Evolutionary conservation across 768 basidiomycete species (phyloP), one percentile per base, ranked within the genome.

Genomic region (Boletus vinaceobasis): DNA sequence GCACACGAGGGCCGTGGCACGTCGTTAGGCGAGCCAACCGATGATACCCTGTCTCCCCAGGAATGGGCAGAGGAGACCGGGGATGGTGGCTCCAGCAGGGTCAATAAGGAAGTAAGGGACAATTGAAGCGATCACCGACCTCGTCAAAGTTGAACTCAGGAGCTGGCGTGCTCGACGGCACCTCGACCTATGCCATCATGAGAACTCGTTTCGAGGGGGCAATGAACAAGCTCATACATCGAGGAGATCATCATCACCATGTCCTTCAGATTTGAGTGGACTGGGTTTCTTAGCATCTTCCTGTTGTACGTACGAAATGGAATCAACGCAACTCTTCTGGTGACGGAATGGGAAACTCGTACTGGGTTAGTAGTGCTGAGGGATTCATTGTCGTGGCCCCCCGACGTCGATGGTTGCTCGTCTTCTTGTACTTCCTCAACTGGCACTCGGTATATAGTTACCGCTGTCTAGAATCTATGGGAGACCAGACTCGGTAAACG

Each of bases 391-490:
- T 23, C 23, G 23, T 23, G 23, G 23, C 23, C 23, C 2, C 23
- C 23, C 23, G 23, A 23, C 23, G 23, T 23, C 23, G 23, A 23
- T 23, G 23, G 23, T 23, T 23, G 23, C 23, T 23, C 23, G 23
- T 23, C 23, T 23, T 23, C 2, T 23, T 23, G 23, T 23, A 23
- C 23, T 23, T 23, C 23, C 23, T 23, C 23, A 23, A 23, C 23
- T 23, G 23, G 23, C 23, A 23, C 23, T 23, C 23, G 23, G 23
- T 23, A 23, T 78, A 67, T 71, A 76, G 35, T 78, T 82, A 52
- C 82, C 83, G 17, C 79, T 75, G 65, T 89, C 88, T 7, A 86
- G 85, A 53, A 88, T 90, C 19, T 88, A 87, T 33, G 86, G 87
- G 51, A 87, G 63, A 17, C 84, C 86, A 14, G 83, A 84, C 46